These are phyloP conservation scores for Simmondsia chinensis DNA, from an alignment of 148 eudicot genomes.

Conservation along the genomic window DNA sequence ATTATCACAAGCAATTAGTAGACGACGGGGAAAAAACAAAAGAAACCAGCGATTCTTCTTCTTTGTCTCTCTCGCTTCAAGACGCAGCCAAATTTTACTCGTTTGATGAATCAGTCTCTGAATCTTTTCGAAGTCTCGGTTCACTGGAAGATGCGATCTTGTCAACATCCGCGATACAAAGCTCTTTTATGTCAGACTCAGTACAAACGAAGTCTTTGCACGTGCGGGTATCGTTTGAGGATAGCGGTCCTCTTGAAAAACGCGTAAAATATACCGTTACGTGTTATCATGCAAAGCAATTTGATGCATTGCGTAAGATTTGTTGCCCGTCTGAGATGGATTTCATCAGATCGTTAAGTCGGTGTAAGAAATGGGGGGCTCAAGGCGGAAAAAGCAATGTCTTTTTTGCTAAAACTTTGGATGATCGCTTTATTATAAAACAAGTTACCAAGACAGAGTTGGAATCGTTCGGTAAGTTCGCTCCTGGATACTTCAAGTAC, in stretches of 20 bases:
- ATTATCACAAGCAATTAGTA: constrained; percentile 50
- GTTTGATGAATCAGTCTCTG: constrained; percentile 47
- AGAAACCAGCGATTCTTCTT: constrained; percentile 42
- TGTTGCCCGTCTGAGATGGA: constrained; percentile 87
- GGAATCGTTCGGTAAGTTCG: constrained; percentile 87
- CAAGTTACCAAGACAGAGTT: constrained; percentile 98
- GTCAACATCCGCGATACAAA: constrained; percentile 40
- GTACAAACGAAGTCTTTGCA: constrained; percentile 52
- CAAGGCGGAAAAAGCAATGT: constrained; percentile 92
- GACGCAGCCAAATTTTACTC: constrained; percentile 45
- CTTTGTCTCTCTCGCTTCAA: constrained; percentile 35
- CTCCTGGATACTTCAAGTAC: constrained; percentile 79
- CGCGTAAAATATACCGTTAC: constrained; percentile 77
- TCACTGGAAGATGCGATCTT: constrained; percentile 54
- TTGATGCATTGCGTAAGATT: constrained; percentile 84
- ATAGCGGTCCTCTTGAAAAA: constrained; percentile 59
- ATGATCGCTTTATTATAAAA: constrained; percentile 85
- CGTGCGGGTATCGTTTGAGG: constrained; percentile 52
- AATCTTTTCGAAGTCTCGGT: constrained; percentile 56
- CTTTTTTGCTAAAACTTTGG: constrained; percentile 87
- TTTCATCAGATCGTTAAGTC: constrained; percentile 73
- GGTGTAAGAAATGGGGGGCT: constrained; percentile 98
- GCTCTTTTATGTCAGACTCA: constrained; percentile 48
- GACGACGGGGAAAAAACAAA: constrained; percentile 54
- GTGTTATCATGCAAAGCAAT: constrained; percentile 73